Base-by-base conservation (phyloP, 805 yeast genomes). In the Candida nemodendra region DNA sequence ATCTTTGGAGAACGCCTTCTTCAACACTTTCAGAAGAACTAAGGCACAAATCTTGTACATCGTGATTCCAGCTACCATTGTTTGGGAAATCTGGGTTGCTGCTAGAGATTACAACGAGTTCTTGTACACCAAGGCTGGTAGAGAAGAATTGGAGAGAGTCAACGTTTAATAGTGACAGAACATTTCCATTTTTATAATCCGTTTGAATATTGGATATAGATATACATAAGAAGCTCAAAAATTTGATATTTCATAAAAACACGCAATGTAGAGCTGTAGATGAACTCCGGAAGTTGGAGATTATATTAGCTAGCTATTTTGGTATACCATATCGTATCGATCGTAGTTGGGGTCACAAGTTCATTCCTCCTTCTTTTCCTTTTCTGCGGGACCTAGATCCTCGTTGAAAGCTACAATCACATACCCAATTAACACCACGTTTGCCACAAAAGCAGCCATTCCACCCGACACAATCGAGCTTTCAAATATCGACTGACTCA, bases 81-180 rank as follows among this genome's bases (percentile, higher is more conserved):
- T 86, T 61, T 88, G 91, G 85, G 80, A 79, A 65, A 68, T 91
- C 71, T 88, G 96, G 95, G 79, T 78, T 49, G 67, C 74, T 62
- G 90, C 95, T 51, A 81, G 88, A 72, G 89, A 84, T 62, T 89
- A 89, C 79, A 86, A 91, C 70, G 91, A 81, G 64, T 90, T 72
- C 79, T 77, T 91, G 65, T 91, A 91, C 78, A 89, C 97, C 68
- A 91, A 91, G 77, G 98, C 86, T 50, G 99, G 99, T 66, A 87
- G 90, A 74, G 91, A 84, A 74, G 96, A 91, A 64, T 78, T 91
- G 62, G 91, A 77, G 66, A 80, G 78, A 66, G 80, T 71, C 36
- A 60, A 64, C 44, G 68, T 62, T 51, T 62, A 51, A 21, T 19
- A 14, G 16, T 21, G 24, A 18, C 15, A 7, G 14, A 24, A 9